Conservation (phyloP, 2,329 filamentous ascomycete species). For the Aspergillus calidoustus region DNA sequence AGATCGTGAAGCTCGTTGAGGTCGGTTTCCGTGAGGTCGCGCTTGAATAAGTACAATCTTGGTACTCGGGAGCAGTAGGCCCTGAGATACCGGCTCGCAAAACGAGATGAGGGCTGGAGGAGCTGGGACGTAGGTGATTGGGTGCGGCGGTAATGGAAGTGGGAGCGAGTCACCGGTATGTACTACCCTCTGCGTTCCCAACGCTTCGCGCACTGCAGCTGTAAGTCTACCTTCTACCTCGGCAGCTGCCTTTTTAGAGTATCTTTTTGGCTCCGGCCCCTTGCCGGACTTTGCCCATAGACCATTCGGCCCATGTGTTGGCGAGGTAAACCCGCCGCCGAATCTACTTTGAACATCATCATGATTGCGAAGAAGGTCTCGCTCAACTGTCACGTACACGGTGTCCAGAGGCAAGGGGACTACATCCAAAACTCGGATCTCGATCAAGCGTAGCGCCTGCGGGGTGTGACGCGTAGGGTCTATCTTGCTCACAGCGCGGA, state of each 20-base stretch:
- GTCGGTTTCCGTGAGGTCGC: conserved; percentile 46
- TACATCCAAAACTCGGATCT: conserved; percentile 82
- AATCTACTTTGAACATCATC: conserved; percentile 85
- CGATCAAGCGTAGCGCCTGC: conserved; percentile 76
- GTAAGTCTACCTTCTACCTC: conserved; percentile 64
- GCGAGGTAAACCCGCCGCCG: conserved; percentile 63
- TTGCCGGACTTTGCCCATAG: conserved; percentile 41
- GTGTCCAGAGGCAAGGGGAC: conserved; percentile 79
- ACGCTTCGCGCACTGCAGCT: conserved; percentile 71
- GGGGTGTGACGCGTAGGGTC: conserved; percentile 76
- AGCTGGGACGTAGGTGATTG: conserved; percentile 81
- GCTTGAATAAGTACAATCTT: conserved; percentile 76
- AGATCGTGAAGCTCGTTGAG: conserved; percentile 51
- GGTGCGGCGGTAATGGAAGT: conserved; percentile 75
- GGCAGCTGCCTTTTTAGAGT: conserved; percentile 39
- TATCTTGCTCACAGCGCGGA: conserved; percentile 71
- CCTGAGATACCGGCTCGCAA: conserved; percentile 95
- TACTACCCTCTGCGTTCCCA: conserved; percentile 74
- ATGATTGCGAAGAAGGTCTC: conserved; percentile 75
- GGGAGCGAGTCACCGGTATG: conserved; percentile 84
- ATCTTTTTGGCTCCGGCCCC: conserved; percentile 35
- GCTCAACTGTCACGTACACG: conserved; percentile 84
- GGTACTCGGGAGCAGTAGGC: conserved; percentile 74
- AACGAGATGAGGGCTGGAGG: conserved; percentile 86
- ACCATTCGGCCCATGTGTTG: conserved; percentile 45